Base-by-base conservation (phyloP, 805 yeast genomes). In the Ogataea trehalophila region DNA sequence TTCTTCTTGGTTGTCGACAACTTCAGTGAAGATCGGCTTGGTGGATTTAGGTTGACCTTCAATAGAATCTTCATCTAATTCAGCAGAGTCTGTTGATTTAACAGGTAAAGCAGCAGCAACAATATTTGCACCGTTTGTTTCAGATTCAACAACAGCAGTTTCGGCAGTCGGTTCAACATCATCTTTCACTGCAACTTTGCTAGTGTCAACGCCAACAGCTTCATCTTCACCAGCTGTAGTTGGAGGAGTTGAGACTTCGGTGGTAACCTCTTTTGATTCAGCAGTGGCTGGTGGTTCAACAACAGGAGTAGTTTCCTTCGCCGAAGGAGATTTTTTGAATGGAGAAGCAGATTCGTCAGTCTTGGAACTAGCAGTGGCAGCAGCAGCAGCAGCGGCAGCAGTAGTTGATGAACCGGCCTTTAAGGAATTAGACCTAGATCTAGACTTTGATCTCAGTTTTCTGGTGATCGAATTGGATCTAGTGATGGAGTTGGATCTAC, bases 331-430 rank as follows among this genome's bases (percentile, higher is more conserved):
- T 15, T 37, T 37, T 20, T 17, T 26, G 11, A 13, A 16, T 1
- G 39, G 29, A 9, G 11, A 26, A 9, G 15, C 58, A 44, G 62
- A 52, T 14, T 53, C 51, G 11, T 44, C 49, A 14, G 58, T 45
- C 8, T 55, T 50, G 15, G 17, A 7, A 13, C 22, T n/a, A n/a
- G 41, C 9, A 22, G 41, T 33, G 13, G 33, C 41, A 16, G 65
- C 66, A 44, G 62, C 64, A 37, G 62, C 68, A 20, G 66, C 62
- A 16, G 69, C 68, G 16, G 67, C 54, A 23, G 65, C 63, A 18
- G 68, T 67, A 17, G 67, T 50, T 20, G 63, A 55, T 20, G 66
- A 60, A 26, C 67, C 61, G 16, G 61, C 65, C 36, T 54, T 57
- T 36, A 49, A 34, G n/a, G 56, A 48, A 47, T 47, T 56, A n/a